Evolutionary conservation across 2,329 filamentous ascomycete genomes (phyloP).

Genomic region (Fusarium drepaniforme): DNA sequence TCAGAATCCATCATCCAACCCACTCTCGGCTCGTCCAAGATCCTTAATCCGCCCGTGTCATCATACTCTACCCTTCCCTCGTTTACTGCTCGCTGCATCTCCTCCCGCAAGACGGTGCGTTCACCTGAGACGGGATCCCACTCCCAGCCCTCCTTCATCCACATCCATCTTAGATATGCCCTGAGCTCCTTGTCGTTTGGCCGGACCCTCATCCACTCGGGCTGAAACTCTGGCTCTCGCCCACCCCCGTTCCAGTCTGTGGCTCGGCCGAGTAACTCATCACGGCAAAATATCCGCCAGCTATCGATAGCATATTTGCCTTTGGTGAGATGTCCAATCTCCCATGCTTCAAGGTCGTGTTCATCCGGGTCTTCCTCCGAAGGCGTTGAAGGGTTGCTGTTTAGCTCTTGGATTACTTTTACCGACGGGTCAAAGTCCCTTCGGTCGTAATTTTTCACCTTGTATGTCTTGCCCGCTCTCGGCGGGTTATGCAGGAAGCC

Average conservation of each 20-base stretch:
- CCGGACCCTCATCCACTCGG: constrained; percentile 90
- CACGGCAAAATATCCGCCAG: constrained; percentile 94
- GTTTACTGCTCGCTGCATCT: constrained; percentile 68
- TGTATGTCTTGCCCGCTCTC: constrained; percentile 64
- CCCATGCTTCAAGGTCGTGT: constrained; percentile 69
- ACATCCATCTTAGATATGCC: constrained; percentile 90
- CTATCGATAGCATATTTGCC: constrained; percentile 88
- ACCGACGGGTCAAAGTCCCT: constrained; percentile 46
- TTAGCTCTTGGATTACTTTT: background rate
- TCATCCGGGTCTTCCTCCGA: constrained; percentile 8
- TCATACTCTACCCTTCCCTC: constrained; percentile 69
- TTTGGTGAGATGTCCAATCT: constrained; percentile 87
- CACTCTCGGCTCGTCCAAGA: constrained; percentile 46
- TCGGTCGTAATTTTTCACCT: constrained; percentile 61
- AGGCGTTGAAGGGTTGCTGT: background rate
- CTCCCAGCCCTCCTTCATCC: constrained; percentile 86
- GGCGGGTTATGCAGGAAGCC: constrained; percentile 77
- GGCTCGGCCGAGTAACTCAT: constrained; percentile 76
- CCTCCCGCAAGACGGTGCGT: constrained; percentile 63
- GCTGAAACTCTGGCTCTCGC: constrained; percentile 70
- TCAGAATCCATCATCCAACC: constrained; percentile 1
- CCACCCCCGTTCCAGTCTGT: constrained; percentile 74
- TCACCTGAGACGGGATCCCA: constrained; percentile 83
- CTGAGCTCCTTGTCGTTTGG: constrained; percentile 90
- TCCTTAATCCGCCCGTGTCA: constrained; percentile 60